A percentile compares a stretch with the other conserved stretches of the same genome.
phyloP scores from a whole-genome alignment of 2,329 filamentous ascomycete species.

The Trichothecium roseum region DNA sequence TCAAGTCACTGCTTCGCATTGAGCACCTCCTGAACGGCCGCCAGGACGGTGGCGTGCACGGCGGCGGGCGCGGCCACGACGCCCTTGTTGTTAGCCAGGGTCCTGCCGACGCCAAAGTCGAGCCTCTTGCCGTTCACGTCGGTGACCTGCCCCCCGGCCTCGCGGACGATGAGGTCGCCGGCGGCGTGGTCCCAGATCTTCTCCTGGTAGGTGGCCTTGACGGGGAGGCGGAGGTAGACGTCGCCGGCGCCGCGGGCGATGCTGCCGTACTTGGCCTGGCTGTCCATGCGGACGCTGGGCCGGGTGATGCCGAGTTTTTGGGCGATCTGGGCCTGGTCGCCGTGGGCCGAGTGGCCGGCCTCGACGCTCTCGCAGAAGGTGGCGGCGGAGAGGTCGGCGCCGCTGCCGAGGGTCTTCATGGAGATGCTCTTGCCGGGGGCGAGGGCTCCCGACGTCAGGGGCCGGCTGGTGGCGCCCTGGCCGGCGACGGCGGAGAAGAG shows the following conservation, averaged over 20 bases:
- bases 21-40: slow-evolving; percentile 74
- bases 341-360: slow-evolving; percentile 81
- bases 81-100: slow-evolving; percentile 82
- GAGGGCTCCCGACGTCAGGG: slow-evolving; percentile 47
- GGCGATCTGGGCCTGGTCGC: slow-evolving; percentile 73
- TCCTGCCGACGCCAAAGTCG: slow-evolving; percentile 80
- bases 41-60: slow-evolving; percentile 66
- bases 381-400: slow-evolving; percentile 64
- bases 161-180: slow-evolving; percentile 85
- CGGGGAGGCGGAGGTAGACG: slow-evolving; percentile 83
- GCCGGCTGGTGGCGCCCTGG: slow-evolving; percentile 69
- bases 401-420: slow-evolving; percentile 66
- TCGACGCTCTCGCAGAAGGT: slow-evolving; percentile 97
- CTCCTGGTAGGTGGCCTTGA: slow-evolving; percentile 82
- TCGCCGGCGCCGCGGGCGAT: slow-evolving; percentile 92
- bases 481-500: slow-evolving; percentile 77
- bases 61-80: slow-evolving; percentile 77
- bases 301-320: slow-evolving; percentile 75
- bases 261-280: slow-evolving; percentile 93
- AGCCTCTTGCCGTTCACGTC: slow-evolving; percentile 78
- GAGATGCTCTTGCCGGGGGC: slow-evolving; percentile 52
- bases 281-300: slow-evolving; percentile 91
- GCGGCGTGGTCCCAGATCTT: slow-evolving; percentile 99
- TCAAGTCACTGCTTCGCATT: slow-evolving; percentile 18
- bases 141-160: slow-evolving; percentile 85